A percentile compares a stretch with the other conserved stretches of the same genome.
These are phyloP conservation scores for Ustilago trichophora DNA, from an alignment of 1,284 basidiomycete genomes.

Conservation along the genomic window DNA sequence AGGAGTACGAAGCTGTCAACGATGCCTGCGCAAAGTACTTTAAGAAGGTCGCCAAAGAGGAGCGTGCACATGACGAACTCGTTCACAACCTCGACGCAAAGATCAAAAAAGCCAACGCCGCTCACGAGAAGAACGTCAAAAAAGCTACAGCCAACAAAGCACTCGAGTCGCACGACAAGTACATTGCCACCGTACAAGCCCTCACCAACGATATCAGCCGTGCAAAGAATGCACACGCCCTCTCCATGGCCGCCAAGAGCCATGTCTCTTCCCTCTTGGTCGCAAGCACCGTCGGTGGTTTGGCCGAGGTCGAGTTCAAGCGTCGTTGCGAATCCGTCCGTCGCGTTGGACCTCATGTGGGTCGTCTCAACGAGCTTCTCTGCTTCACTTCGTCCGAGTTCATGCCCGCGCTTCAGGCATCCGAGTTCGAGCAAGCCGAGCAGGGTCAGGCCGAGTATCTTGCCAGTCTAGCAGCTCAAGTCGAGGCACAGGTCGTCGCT, in stretches of 20 bases:
- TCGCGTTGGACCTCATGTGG: constrained; percentile 51
- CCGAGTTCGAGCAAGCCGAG: constrained; percentile 52
- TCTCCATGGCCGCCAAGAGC: constrained; percentile 53
- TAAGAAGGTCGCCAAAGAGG: constrained; percentile 64
- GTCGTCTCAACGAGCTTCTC: constrained; percentile 52
- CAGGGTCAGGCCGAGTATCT: constrained; percentile 47
- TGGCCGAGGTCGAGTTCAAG: constrained; percentile 62
- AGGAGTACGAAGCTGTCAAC: constrained; percentile 64
- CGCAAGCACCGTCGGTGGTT: constrained; percentile 52
- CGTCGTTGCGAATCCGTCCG: constrained; percentile 59
- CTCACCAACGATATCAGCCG: constrained; percentile 58
- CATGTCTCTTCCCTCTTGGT: constrained; percentile 49
- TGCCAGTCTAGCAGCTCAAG: constrained; percentile 43
- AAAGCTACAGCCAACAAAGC: constrained; percentile 39
- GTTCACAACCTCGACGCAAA: constrained; percentile 58
- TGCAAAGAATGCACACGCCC: constrained; percentile 51
- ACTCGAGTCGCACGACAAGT: constrained; percentile 62
- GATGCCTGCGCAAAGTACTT: constrained; percentile 64
- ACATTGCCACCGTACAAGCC: constrained; percentile 51
- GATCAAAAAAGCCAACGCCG: constrained; percentile 63
- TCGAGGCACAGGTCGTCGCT: constrained; percentile 29
- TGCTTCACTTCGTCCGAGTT: constrained; percentile 57
- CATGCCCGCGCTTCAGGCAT: constrained; percentile 57
- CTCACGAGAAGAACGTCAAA: constrained; percentile 62
- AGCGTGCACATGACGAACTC: constrained; percentile 60